These are phyloP conservation scores for Cyanidium caldarium DNA, from an alignment of 23 red algal genomes.

Conservation along the genomic window DNA sequence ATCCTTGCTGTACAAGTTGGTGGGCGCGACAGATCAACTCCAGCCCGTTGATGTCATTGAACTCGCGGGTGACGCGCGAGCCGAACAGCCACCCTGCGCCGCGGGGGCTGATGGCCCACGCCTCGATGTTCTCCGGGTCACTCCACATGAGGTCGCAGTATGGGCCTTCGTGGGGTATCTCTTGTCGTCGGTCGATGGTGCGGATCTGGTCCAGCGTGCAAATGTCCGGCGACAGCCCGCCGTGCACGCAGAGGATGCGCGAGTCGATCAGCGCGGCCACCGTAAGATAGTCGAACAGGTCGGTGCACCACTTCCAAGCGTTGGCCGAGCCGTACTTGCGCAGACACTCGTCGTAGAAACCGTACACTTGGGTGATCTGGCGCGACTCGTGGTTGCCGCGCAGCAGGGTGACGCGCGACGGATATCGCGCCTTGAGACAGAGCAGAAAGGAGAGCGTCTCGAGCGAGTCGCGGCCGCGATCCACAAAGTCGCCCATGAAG, in stretches of 20 bases:
- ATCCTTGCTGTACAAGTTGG: conserved; percentile 96
- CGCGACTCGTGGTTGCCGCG: conserved; percentile 93
- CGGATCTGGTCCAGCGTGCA: conserved; percentile 94
- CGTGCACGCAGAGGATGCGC: conserved; percentile 84
- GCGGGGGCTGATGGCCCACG: conserved; percentile 90
- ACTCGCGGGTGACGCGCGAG: conserved; percentile 71
- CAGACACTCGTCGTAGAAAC: conserved; percentile 99
- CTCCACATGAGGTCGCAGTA: conserved; percentile 99
- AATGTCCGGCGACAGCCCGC: conserved; percentile 93
- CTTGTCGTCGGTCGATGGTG: conserved; percentile 88
- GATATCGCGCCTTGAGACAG: conserved; percentile 94
- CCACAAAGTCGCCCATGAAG: conserved; percentile 99
- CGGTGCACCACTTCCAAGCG: conserved; percentile 98
- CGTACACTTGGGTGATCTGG: conserved; percentile 99
- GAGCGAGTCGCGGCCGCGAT: conserved; percentile 89
- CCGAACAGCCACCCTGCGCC: conserved; percentile 99
- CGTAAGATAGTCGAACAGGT: conserved; percentile 98
- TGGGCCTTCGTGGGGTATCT: conserved; percentile 96
- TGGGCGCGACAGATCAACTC: conserved; percentile 95
- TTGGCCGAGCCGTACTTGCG: conserved; percentile 96
- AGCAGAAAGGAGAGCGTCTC: conserved; percentile 95
- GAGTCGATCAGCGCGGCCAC: conserved; percentile 93
- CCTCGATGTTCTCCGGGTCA: conserved; percentile 94
- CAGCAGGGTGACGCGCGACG: conserved; percentile 77
- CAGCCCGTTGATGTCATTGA: conserved; percentile 94